Percentiles rank a stretch among this genome's conserved stretches.
Evolutionary conservation across 2,329 filamentous ascomycete species (phyloP).

Genomic region (Aspergillus phoenicis): DNA sequence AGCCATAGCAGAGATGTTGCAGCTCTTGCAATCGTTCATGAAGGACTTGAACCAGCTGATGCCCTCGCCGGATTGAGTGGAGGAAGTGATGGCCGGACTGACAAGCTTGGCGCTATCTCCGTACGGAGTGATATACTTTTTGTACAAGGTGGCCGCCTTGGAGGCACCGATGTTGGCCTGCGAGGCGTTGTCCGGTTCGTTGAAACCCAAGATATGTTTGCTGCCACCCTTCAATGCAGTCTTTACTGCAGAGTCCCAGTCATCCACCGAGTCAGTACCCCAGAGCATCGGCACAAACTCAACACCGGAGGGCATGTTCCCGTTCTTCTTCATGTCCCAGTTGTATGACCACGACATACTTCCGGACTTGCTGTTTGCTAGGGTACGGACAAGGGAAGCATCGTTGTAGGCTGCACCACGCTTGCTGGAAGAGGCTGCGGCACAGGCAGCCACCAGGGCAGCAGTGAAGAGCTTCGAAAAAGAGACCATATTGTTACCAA

Average conservation of each 20-base stretch:
- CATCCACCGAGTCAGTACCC: not conserved
- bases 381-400: not conserved
- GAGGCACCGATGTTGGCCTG: constrained; percentile 3
- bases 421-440: not conserved
- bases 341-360: constrained; percentile 7
- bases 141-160: not conserved
- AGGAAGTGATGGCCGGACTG: constrained; percentile 7
- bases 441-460: not conserved
- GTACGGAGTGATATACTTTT: constrained; percentile 5
- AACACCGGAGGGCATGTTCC: not conserved
- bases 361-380: not conserved
- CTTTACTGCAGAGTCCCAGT: not conserved
- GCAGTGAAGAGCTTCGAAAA: not conserved
- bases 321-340: not conserved
- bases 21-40: constrained; percentile 3
- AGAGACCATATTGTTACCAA: not conserved
- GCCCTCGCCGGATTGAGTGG: not conserved
- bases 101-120: not conserved
- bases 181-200: constrained; percentile 6
- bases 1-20: constrained; percentile 6
- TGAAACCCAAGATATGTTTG: constrained; percentile 1
- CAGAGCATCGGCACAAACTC: constrained; percentile 3
- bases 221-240: not conserved
- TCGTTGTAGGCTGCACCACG: constrained; percentile 8
- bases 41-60: constrained; percentile 5